Conservation (phyloP, 352 stramenopile species). For the Phytophthora sojae region DNA sequence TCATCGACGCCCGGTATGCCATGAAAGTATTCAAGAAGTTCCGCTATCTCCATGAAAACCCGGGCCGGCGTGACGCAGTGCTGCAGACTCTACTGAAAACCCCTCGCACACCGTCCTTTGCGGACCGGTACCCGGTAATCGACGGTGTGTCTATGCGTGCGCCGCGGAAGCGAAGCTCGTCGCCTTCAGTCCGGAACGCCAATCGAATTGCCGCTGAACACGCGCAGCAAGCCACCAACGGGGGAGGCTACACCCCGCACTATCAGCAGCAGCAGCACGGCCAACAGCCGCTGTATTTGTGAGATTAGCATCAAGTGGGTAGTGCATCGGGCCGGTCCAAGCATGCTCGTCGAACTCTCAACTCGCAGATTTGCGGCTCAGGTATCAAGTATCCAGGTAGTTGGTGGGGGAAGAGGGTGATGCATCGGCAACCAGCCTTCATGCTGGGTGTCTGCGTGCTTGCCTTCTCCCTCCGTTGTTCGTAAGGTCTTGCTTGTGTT, state of each 20-base stretch:
- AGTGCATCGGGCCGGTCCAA: conserved; percentile 20
- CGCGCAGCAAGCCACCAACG: conserved; percentile 30
- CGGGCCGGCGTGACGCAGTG: conserved; percentile 77
- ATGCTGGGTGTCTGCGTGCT: conserved; percentile 12
- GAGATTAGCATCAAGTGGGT: conserved; percentile 30
- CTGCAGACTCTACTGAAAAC: conserved; percentile 86
- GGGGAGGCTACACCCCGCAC: conserved; percentile 19
- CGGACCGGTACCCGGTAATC: conserved; percentile 81
- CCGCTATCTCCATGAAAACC: conserved; percentile 80
- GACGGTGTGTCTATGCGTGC: conserved; percentile 85
- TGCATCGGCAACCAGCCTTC: conserved; percentile 13
- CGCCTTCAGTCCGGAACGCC: conserved; percentile 45
- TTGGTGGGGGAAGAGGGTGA: conserved; percentile 1
- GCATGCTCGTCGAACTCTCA: conserved; percentile 11
- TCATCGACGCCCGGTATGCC: conserved; percentile 88
- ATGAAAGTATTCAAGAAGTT: conserved; percentile 93
- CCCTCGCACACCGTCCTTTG: conserved; percentile 85
- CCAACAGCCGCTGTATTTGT: conserved; percentile 41
- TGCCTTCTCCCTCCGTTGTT: conserved; percentile 3
- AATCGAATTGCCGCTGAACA: conserved; percentile 38
- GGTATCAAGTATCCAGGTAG: conserved; percentile 1
- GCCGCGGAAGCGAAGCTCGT: conserved; percentile 64
- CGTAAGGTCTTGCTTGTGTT: conserved; percentile 21
- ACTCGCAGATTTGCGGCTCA: conserved; percentile 10
- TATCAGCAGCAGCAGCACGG: conserved; percentile 33